phyloP scores from a whole-genome alignment of 805 yeast species.

The Candida sanyiensis region DNA sequence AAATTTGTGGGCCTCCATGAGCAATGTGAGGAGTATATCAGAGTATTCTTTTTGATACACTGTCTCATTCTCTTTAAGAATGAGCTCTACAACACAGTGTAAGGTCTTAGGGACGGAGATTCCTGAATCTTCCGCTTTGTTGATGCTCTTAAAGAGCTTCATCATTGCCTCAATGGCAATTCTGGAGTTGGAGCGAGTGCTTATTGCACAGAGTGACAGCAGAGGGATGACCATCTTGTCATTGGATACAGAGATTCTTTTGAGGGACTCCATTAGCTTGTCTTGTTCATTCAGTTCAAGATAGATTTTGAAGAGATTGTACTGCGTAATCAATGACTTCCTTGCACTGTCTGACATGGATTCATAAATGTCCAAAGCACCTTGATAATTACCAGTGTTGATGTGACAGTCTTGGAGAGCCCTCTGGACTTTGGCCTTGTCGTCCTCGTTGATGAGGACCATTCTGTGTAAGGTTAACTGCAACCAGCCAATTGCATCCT shows the following conservation, averaged over 20 bases:
- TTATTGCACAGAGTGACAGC: constrained; percentile 29
- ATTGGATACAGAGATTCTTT: constrained; percentile 30
- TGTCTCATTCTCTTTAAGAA: constrained; percentile 24
- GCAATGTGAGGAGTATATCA: constrained; percentile 12
- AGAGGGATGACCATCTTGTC: constrained; percentile 31
- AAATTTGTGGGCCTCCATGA: constrained; percentile 14
- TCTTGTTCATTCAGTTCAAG: constrained; percentile 15
- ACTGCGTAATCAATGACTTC: constrained; percentile 27
- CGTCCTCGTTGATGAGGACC: constrained; percentile 25
- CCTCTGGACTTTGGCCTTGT: constrained; percentile 33
- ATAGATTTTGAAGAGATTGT: constrained; percentile 27
- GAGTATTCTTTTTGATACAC: constrained; percentile 9
- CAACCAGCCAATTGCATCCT: constrained; percentile 25
- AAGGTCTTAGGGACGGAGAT: constrained; percentile 26
- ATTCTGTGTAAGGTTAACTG: constrained; percentile 24
- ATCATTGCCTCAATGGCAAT: constrained; percentile 25
- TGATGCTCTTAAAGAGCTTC: constrained; percentile 24
- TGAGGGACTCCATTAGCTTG: constrained; percentile 25
- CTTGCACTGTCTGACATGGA: constrained; percentile 23
- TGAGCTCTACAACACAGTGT: constrained; percentile 29
- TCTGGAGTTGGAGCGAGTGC: constrained; percentile 23
- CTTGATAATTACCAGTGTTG: constrained; percentile 17
- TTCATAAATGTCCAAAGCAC: constrained; percentile 21
- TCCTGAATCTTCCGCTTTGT: constrained; percentile 12
- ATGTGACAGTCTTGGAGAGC: constrained; percentile 30